These are phyloP conservation scores for Coelastrella sp. DNA, from an alignment of 139 green algal genomes.

Conservation along the genomic window DNA sequence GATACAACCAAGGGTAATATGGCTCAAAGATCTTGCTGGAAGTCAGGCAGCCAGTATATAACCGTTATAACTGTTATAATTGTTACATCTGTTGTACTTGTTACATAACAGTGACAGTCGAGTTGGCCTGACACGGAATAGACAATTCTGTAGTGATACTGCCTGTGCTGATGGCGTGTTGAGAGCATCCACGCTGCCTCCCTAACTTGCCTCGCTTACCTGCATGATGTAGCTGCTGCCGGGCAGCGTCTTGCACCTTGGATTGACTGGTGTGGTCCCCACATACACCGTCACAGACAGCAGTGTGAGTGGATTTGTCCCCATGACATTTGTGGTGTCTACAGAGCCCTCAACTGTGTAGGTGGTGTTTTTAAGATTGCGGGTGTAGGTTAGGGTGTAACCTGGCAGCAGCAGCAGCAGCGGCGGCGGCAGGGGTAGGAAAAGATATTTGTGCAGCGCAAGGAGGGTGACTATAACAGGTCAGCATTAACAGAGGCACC, in stretches of 20 bases:
- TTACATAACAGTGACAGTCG: no score
- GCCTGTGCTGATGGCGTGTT: not conserved
- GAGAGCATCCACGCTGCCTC: not conserved
- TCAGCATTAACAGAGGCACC: not conserved
- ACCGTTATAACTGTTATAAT: no score
- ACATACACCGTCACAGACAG: slow-evolving; percentile 14
- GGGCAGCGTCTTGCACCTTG: not conserved
- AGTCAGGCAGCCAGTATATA: no score
- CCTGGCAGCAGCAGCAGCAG: not conserved
- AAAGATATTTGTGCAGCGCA: not conserved
- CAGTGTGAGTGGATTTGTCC: not conserved
- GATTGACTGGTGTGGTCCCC: not conserved
- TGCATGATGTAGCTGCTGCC: not conserved
- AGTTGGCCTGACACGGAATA: no score
- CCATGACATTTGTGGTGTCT: slow-evolving; percentile 25
- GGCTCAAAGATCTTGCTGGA: no score
- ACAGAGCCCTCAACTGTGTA: slow-evolving; percentile 2
- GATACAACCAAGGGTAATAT: not conserved
- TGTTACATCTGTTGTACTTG: no score
- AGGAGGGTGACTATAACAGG: not conserved
- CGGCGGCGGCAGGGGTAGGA: not conserved
- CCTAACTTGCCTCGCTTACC: not conserved
- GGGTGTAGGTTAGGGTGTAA: slow-evolving; percentile 25
- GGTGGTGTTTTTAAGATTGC: not conserved
- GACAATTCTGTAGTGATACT: no score